Percentiles rank a stretch among this genome's conserved stretches.
Conservation (phyloP, 2,329 filamentous ascomycete genomes). For the Fusarium sp. region DNA sequence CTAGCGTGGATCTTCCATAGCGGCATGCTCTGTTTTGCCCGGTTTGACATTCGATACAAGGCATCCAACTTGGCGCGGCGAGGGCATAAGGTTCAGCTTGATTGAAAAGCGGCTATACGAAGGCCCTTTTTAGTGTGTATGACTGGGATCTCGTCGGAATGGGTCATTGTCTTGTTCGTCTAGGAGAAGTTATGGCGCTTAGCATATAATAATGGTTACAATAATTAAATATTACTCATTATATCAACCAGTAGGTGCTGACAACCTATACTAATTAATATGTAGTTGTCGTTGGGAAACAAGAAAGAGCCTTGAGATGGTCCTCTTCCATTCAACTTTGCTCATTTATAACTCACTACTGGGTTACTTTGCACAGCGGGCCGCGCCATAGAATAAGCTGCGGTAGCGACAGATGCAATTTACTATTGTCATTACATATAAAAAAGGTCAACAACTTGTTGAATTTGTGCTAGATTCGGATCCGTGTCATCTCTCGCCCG, state of each 20-base stretch:
- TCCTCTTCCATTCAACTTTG: not conserved
- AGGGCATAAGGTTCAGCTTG: constrained; percentile 28
- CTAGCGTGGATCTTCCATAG: constrained; percentile 15
- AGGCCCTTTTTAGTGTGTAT: not conserved
- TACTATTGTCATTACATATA: not conserved
- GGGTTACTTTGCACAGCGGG: not conserved
- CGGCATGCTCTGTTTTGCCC: constrained; percentile 21
- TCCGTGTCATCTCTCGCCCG: not conserved
- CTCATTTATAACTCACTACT: not conserved
- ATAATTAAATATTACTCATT: constrained; percentile 16
- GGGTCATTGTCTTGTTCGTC: not conserved
- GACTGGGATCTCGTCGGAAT: not conserved
- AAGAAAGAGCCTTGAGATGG: not conserved
- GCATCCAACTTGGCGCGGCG: not conserved
- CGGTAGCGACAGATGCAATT: not conserved
- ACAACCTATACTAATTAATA: too few relatives aligned
- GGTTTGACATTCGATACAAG: constrained; percentile 14
- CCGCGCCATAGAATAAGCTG: not conserved
- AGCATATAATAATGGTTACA: constrained; percentile 8
- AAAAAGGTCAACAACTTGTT: not conserved
- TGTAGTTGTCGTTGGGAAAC: not conserved
- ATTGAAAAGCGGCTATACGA: not conserved
- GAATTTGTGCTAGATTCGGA: not conserved
- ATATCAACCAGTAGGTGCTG: not conserved
- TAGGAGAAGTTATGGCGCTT: not conserved